Conservation (phyloP, 192 early-diverging fungal genomes). For the Phycomyces nitens region DNA sequence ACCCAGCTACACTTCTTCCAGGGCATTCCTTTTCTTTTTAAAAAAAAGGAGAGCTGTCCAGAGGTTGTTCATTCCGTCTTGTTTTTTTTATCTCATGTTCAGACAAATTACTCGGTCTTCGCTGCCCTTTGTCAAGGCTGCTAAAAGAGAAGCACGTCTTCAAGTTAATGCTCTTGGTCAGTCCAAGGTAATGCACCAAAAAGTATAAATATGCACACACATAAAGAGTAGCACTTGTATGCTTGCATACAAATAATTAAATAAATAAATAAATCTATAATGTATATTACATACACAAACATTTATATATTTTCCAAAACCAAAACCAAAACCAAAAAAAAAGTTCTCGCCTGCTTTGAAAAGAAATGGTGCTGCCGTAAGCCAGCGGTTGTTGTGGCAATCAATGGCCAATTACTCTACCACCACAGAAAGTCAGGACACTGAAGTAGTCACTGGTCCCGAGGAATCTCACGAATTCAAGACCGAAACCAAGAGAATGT, state of each 20-base stretch:
- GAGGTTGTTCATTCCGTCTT: neutral
- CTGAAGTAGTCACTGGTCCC: constrained; percentile 25
- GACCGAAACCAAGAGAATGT: constrained; percentile 57
- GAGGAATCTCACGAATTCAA: constrained; percentile 45
- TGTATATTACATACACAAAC: too few relatives aligned
- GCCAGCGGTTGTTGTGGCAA: neutral
- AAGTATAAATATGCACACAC: too few relatives aligned
- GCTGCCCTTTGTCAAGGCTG: constrained; percentile 1
- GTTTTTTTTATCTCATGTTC: constrained; percentile 15
- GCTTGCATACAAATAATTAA: too few relatives aligned
- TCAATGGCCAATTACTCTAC: neutral
- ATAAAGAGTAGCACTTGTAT: too few relatives aligned
- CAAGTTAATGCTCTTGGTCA: neutral
- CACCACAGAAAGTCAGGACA: neutral
- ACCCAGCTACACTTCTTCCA: too few relatives aligned
- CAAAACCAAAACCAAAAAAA: too few relatives aligned
- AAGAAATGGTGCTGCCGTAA: neutral
- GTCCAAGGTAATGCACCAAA: constrained; percentile 13
- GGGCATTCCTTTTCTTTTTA: neutral
- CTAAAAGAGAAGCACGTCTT: neutral
- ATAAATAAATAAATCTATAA: too few relatives aligned
- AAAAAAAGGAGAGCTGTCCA: neutral
- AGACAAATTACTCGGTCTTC: constrained; percentile 17
- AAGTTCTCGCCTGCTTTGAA: neutral
- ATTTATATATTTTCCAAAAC: too few relatives aligned